These are phyloP conservation scores for Gossypium gossypioides DNA, from an alignment of 441 rosid genomes.

Conservation along the genomic window DNA sequence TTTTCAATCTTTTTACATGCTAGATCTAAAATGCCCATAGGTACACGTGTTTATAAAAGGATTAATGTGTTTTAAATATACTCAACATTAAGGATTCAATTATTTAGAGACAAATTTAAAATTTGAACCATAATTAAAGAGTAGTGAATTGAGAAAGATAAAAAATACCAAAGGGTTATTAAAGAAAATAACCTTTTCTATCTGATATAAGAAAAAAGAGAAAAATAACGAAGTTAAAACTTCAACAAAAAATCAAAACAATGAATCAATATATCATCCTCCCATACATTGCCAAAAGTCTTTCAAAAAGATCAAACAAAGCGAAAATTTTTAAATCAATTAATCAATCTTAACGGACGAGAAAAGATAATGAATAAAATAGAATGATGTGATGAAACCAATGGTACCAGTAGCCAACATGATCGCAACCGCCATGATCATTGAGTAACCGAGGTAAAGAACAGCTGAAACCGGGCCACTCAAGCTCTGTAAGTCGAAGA, in stretches of 20 bases:
- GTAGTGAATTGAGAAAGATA: too few species aligned
- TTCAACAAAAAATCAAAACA: not conserved
- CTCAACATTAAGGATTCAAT: too few species aligned
- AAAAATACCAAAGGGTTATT: not conserved
- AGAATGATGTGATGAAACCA: constrained; percentile 77
- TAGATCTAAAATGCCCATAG: too few species aligned
- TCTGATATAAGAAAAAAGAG: constrained; percentile 6
- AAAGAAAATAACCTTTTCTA: constrained; percentile 1
- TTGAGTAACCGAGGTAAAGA: constrained; percentile 83
- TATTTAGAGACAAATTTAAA: too few species aligned
- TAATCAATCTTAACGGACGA: constrained; percentile 88
- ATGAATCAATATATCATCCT: constrained; percentile 17
- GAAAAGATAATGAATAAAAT: constrained; percentile 88
- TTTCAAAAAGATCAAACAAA: constrained; percentile 14
- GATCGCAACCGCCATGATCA: constrained; percentile 84
- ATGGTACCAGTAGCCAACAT: constrained; percentile 86
- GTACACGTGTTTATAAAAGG: too few species aligned
- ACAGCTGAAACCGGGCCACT: constrained; percentile 87
- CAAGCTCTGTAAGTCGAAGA: constrained; percentile 78
- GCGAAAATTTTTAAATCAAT: constrained; percentile 9
- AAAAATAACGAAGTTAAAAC: constrained; percentile 9
- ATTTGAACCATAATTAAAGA: too few species aligned
- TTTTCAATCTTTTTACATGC: too few species aligned
- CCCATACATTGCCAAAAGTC: constrained; percentile 12
- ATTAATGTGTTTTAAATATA: too few species aligned